Conservation (phyloP, 2,329 filamentous ascomycete species). For the Trichoderma endophyticum region DNA sequence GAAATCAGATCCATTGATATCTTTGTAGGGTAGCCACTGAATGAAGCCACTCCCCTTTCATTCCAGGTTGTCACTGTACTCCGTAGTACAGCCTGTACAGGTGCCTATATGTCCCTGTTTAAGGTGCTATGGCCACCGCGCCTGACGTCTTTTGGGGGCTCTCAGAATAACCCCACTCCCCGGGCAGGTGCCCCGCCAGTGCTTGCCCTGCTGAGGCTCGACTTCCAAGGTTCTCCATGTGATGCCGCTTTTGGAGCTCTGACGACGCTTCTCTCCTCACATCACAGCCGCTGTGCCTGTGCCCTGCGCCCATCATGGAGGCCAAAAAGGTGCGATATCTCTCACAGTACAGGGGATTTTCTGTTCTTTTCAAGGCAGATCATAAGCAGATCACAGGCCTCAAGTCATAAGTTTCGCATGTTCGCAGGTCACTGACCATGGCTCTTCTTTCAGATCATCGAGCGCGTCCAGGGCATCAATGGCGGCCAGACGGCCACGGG, state of each 20-base stretch:
- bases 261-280: conserved; percentile 16
- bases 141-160: conserved; percentile 18
- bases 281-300: not conserved
- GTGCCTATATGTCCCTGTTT: not conserved
- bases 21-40: not conserved
- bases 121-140: not conserved
- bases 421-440: conserved; percentile 1
- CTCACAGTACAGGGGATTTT: not conserved
- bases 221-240: not conserved
- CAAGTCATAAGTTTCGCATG: not conserved
- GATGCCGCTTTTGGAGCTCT: conserved; percentile 8
- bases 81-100: no score
- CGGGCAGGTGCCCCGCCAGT: conserved; percentile 10
- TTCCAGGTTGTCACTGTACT: no score
- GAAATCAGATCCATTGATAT: not conserved
- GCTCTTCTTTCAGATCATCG: conserved; percentile 40
- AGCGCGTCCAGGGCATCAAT: conserved; percentile 60
- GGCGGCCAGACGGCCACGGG: conserved; percentile 56
- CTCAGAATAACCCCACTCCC: conserved; percentile 10
- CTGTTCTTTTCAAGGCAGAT: not conserved
- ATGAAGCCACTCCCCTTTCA: no score
- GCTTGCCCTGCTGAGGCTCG: conserved; percentile 5
- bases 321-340: conserved; percentile 37
- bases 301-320: conserved; percentile 34
- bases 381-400: not conserved